Percentiles rank a stretch among this genome's conserved stretches.
Conservation (phyloP, 148 eudicot species). For the Rhododendron molle region DNA sequence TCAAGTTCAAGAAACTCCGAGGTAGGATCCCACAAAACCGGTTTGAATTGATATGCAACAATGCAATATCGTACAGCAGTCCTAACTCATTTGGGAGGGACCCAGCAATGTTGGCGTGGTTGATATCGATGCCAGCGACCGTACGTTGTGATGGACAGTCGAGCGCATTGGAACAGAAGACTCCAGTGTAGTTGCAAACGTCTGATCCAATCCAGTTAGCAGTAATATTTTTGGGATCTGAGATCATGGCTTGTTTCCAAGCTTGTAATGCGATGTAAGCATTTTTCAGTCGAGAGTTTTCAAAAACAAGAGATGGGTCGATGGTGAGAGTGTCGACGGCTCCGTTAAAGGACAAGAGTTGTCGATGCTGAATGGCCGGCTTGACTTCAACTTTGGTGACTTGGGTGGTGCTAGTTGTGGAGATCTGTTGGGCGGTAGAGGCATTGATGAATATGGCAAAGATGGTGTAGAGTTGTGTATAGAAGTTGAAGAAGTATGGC, state of each 20-base stretch:
- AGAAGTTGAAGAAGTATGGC: background rate
- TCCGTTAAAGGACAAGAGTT: background rate
- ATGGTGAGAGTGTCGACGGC: background rate
- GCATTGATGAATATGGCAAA: slow-evolving; percentile 3
- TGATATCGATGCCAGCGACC: slow-evolving; percentile 17
- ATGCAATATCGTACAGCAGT: slow-evolving; percentile 17
- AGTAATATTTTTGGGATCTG: slow-evolving; percentile 5
- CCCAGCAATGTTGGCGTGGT: slow-evolving; percentile 11
- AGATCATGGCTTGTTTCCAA: slow-evolving; percentile 10
- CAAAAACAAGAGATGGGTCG: slow-evolving; percentile 15
- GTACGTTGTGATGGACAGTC: slow-evolving; percentile 8
- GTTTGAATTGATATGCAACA: slow-evolving; percentile 19
- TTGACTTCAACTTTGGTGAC: background rate
- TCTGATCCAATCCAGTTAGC: slow-evolving; percentile 14
- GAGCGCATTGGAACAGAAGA: slow-evolving; percentile 2
- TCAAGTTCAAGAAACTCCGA: slow-evolving; percentile 16
- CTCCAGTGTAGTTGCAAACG: slow-evolving; percentile 23
- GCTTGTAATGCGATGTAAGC: slow-evolving; percentile 20
- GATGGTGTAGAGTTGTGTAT: background rate
- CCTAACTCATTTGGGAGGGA: slow-evolving; percentile 21
- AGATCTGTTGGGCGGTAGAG: background rate
- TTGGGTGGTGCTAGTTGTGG: background rate
- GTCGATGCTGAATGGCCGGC: background rate
- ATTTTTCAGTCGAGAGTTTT: slow-evolving; percentile 21
- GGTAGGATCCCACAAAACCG: slow-evolving; percentile 19